These are phyloP conservation scores for Lathyrus aphaca DNA, from an alignment of 306 rosid species.

Conservation along the genomic window DNA sequence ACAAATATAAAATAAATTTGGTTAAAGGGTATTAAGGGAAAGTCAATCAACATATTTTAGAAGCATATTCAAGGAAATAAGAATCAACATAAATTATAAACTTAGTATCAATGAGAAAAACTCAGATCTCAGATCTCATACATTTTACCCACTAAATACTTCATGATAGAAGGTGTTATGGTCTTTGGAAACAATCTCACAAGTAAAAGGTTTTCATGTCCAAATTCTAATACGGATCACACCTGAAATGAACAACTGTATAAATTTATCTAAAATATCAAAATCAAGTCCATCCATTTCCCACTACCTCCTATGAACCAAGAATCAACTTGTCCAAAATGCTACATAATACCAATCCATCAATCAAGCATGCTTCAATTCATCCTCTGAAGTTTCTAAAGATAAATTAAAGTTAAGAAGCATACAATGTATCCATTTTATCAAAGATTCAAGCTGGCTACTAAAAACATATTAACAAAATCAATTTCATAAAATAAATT, in stretches of 20 bases:
- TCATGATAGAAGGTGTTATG: slow-evolving; percentile 63
- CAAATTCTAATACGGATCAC: slow-evolving; percentile 93
- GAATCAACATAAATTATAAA: slow-evolving; percentile 15
- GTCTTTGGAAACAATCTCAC: slow-evolving; percentile 84
- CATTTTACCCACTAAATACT: slow-evolving; percentile 69
- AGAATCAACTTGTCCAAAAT: too few relatives aligned
- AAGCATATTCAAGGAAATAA: slow-evolving; percentile 32
- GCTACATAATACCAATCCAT: too few relatives aligned
- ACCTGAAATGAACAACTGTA: slow-evolving; percentile 59
- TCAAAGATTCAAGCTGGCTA: too few relatives aligned
- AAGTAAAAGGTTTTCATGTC: slow-evolving; percentile 84
- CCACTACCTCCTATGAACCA: too few relatives aligned
- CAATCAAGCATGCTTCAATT: too few relatives aligned
- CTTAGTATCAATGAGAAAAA: slow-evolving; percentile 8
- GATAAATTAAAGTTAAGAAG: too few relatives aligned
- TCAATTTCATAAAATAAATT: too few relatives aligned
- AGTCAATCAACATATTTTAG: slow-evolving; percentile 28
- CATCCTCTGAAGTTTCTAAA: too few relatives aligned
- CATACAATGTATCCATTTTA: too few relatives aligned
- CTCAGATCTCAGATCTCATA: slow-evolving; percentile 8
- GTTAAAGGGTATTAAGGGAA: too few relatives aligned
- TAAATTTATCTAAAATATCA: slow-evolving; percentile 26
- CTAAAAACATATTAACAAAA: too few relatives aligned
- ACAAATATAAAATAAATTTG: too few relatives aligned
- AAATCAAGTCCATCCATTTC: slow-evolving; percentile 15